These are phyloP conservation scores for Polychytrium aggregatum DNA, from an alignment of 192 early-diverging fungal genomes.

Conservation along the genomic window DNA sequence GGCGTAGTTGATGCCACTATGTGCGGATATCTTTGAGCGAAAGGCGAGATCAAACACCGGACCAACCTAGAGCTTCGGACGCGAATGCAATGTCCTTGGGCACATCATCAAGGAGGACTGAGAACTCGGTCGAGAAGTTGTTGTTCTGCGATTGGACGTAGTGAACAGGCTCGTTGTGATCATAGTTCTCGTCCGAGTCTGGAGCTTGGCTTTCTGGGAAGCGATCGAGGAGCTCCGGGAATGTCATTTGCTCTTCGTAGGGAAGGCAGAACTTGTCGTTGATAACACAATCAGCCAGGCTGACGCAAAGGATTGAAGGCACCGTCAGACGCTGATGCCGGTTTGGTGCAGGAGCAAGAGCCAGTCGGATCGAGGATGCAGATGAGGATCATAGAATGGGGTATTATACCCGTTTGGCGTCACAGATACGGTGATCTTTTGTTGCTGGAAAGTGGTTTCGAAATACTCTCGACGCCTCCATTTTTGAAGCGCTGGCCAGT, in stretches of 20 bases:
- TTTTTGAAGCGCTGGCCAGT: slow-evolving; percentile 26
- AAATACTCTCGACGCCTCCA: slow-evolving; percentile 26
- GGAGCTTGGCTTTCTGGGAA: slow-evolving; percentile 1
- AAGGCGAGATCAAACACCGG: no score
- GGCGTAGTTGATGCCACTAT: no score
- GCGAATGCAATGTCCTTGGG: slow-evolving; percentile 23
- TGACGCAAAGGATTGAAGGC: no score
- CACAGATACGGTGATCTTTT: slow-evolving; percentile 24
- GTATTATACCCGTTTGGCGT: slow-evolving; percentile 30
- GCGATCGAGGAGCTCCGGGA: slow-evolving; percentile 14
- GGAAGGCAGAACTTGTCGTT: slow-evolving; percentile 32
- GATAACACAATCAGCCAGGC: slow-evolving; percentile 31
- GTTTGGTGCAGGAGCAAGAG: not conserved
- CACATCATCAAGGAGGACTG: slow-evolving; percentile 17
- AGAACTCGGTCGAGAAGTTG: slow-evolving; percentile 23
- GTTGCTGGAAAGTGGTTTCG: slow-evolving; percentile 5
- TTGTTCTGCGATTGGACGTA: slow-evolving; percentile 38
- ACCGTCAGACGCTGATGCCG: not conserved
- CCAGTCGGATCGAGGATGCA: not conserved
- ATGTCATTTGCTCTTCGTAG: slow-evolving; percentile 16
- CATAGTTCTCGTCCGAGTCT: not conserved
- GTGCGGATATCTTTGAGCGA: no score
- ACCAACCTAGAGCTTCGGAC: slow-evolving; percentile 20
- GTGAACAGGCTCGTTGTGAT: slow-evolving; percentile 6
- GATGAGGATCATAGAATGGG: not conserved